Evolutionary conservation across 2,329 filamentous ascomycete genomes (phyloP).

Genomic region (Metarhizium brunneum): DNA sequence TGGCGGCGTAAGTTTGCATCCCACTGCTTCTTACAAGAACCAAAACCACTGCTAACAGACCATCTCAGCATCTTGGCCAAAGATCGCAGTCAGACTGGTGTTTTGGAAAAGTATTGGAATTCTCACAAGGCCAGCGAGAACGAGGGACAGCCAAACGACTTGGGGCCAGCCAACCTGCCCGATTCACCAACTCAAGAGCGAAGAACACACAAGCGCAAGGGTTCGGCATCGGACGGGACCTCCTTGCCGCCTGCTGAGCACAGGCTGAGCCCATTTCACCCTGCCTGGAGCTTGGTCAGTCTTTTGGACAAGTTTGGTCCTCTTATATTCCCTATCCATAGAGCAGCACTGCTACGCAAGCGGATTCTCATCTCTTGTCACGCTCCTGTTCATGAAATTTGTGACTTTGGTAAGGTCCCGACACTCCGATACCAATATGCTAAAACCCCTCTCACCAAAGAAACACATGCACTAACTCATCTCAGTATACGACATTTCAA

Average conservation of each 20-base stretch:
- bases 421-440: neutral
- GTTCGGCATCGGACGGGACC: conserved; percentile 53
- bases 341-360: conserved; percentile 77
- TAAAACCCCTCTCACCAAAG: conserved; percentile 8
- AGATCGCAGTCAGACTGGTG: conserved; percentile 50
- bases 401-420: conserved; percentile 67
- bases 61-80: conserved; percentile 47
- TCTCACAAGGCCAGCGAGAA: conserved; percentile 29
- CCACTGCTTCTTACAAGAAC: neutral
- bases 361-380: conserved; percentile 80
- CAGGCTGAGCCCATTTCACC: conserved; percentile 68
- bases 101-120: conserved; percentile 77
- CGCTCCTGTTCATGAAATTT: conserved; percentile 74
- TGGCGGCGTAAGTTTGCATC: conserved; percentile 52
- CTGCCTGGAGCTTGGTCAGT: conserved; percentile 70
- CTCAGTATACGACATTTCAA: conserved; percentile 85
- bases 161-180: conserved; percentile 28
- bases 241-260: conserved; percentile 51
- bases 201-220: conserved; percentile 42
- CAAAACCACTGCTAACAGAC: neutral
- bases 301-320: conserved; percentile 82
- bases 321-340: conserved; percentile 81
- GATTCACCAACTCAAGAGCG: conserved; percentile 19
- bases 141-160: conserved; percentile 11
- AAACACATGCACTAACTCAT: conserved; percentile 6